Evolutionary conservation across 495 filamentous ascomycete genomes (phyloP), one percentile per base, ranked within the genome.

Genomic region (Daldinia bambusicola): DNA sequence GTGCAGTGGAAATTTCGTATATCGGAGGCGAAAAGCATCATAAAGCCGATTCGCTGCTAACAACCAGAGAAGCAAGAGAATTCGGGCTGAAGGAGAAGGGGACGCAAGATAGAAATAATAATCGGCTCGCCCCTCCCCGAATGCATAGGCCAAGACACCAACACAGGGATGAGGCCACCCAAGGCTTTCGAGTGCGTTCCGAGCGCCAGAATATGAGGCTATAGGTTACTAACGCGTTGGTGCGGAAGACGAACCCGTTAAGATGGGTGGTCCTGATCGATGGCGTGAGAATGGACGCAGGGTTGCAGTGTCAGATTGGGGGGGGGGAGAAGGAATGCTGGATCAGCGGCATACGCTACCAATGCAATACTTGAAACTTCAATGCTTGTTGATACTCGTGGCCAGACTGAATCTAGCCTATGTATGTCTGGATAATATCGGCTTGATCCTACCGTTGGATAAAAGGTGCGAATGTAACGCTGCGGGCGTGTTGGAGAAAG

Each of bases 351-450:
- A 63, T 64, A 68, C 50, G 62, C 37, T 69, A 67, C 66, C 60
- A 62, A 65, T 67, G 62, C 67, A 65, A 61, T 57, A 72, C 60
- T 67, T 66, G 55, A 73, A 62, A 62, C 16, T 12, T 59, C 45
- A 37, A 66, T 37, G 57, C 30, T 37, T 43, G 32, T 59, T 37
- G 45, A 66, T 37, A 61, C 20, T 43, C 31, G 32, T 56, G 36
- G 55, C 56, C 65, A 57, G 50, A 22, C 69, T 50, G 22, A 61
- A 53, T 73, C 70, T 69, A 73, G 70, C 38, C 70, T 73, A 69
- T 69, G 66, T 57, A 66, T 60, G 61, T 65, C 14, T 66, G 34
- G 70, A 69, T 45, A 69, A 69, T 69, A 73, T 22, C 61, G 59
- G 69, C 22, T 36, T 31, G 58, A 55, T 67, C 53, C 36, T 59